Evolutionary conservation across 1,139 yeast species (phyloP).

Genomic region (Magnusiomyces fungicola): DNA sequence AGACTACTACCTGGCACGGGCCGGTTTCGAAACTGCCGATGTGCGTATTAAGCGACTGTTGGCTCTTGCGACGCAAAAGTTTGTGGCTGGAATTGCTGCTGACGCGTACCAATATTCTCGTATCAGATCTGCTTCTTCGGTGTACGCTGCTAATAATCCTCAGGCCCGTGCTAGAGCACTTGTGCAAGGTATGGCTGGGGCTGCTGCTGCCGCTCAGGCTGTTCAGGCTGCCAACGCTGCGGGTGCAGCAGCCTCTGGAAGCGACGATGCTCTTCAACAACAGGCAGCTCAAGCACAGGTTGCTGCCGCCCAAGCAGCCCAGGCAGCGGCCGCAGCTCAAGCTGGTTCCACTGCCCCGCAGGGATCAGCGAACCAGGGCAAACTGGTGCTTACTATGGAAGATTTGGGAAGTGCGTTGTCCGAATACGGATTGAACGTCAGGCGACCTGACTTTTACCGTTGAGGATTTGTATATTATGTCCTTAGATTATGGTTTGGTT

Average conservation of each 20-base stretch:
- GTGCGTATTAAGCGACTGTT: slow-evolving; percentile 72
- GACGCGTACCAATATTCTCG: slow-evolving; percentile 95
- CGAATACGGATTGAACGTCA: slow-evolving; percentile 87
- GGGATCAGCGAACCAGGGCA: slow-evolving; percentile 55
- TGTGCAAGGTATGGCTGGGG: slow-evolving; percentile 56
- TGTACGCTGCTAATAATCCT: slow-evolving; percentile 76
- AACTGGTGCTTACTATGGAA: slow-evolving; percentile 78
- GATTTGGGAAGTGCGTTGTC: slow-evolving; percentile 80
- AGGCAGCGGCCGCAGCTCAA: slow-evolving; percentile 19
- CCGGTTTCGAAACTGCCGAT: slow-evolving; percentile 82
- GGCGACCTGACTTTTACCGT: slow-evolving; percentile 89
- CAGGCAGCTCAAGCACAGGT: slow-evolving; percentile 8
- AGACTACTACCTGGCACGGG: slow-evolving; percentile 80
- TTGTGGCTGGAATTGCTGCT: slow-evolving; percentile 87
- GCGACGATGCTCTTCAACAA: slow-evolving; percentile 4
- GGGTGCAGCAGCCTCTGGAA: slow-evolving; percentile 7
- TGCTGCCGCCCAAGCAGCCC: slow-evolving; percentile 28
- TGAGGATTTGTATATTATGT: too few species aligned
- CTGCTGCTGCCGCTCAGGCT: slow-evolving; percentile 28
- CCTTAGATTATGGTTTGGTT: too few species aligned
- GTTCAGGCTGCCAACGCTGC: slow-evolving; percentile 1
- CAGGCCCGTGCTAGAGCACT: slow-evolving; percentile 78
- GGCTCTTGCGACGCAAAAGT: slow-evolving; percentile 94
- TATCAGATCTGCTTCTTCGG: slow-evolving; percentile 77
- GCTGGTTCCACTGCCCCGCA: slow-evolving; percentile 27